phyloP scores from a whole-genome alignment of 139 green algal genomes.

The Tetratostichococcus sp. region DNA sequence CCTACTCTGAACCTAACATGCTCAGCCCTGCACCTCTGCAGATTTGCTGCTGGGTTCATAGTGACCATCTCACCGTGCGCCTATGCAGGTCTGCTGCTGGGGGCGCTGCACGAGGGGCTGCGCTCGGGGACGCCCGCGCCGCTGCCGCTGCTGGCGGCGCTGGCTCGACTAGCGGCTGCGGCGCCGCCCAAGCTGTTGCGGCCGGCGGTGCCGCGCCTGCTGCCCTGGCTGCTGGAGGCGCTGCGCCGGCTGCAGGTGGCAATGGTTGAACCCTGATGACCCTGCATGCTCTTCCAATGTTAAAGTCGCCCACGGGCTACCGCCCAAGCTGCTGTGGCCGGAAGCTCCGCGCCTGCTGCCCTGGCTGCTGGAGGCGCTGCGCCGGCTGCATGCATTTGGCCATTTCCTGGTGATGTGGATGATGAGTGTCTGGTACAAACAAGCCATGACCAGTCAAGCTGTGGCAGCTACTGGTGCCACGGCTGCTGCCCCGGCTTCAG shows the following conservation, averaged over 20 bases:
- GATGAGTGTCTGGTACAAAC: too few species aligned
- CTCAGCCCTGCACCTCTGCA: not conserved
- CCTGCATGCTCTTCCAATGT: too few species aligned
- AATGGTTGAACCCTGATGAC: too few species aligned
- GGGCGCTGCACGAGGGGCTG: not conserved
- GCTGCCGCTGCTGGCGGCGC: constrained; percentile 5
- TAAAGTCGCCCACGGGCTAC: too few species aligned
- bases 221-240: constrained; percentile 26
- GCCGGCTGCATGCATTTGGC: too few species aligned
- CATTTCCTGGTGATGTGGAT: too few species aligned
- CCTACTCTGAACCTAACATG: too few species aligned
- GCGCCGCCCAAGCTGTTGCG: constrained; percentile 17
- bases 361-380: constrained; percentile 14
- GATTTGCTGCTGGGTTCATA: not conserved
- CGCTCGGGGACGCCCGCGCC: not conserved
- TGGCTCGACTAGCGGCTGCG: constrained; percentile 10
- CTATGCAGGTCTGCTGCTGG: not conserved
- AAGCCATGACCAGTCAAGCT: too few species aligned
- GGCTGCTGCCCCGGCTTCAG: too few species aligned
- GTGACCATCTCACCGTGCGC: not conserved
- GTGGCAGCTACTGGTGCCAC: too few species aligned
- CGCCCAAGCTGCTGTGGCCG: not conserved
- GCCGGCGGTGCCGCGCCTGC: not conserved
- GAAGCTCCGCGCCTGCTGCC: constrained; percentile 8
- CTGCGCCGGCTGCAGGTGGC: constrained; percentile 13